Percentiles rank a stretch among this genome's conserved stretches.
Evolutionary conservation across 1,139 yeast genomes (phyloP).

Genomic region (Dujonia santamariae): DNA sequence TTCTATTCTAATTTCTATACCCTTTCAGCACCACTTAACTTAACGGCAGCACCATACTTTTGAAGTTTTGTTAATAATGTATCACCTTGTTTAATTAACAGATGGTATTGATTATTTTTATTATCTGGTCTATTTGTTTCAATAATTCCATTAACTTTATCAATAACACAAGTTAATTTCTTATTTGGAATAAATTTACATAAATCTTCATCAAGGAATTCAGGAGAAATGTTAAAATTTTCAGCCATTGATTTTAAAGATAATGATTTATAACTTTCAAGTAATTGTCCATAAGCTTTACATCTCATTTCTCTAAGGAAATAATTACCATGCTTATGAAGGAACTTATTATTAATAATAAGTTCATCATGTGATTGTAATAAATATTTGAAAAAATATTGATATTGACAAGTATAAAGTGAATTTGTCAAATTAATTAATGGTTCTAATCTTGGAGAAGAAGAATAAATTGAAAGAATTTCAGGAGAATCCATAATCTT

Average conservation of each 20-base stretch:
- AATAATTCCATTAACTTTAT: conserved; percentile 91
- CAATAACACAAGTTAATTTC: conserved; percentile 92
- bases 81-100: conserved; percentile 89
- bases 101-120: conserved; percentile 90
- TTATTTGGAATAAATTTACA: conserved; percentile 91
- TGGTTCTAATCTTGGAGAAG: conserved; percentile 73
- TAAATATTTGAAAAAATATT: conserved; percentile 73
- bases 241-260: conserved; percentile 91
- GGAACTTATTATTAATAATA: conserved; percentile 69
- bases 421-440: conserved; percentile 82
- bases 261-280: conserved; percentile 91
- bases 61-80: conserved; percentile 88
- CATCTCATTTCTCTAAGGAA: conserved; percentile 92
- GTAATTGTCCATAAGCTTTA: conserved; percentile 89
- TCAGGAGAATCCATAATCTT: conserved; percentile 95
- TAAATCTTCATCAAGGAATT: conserved; percentile 78
- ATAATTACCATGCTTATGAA: conserved; percentile 75
- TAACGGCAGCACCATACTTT: conserved; percentile 96
- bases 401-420: conserved; percentile 85
- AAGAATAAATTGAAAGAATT: conserved; percentile 74
- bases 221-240: conserved; percentile 84
- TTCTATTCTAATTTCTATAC: conserved; percentile 19
- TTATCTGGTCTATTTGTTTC: conserved; percentile 96
- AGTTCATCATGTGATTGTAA: conserved; percentile 77
- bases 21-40: conserved; percentile 87